Evolutionary conservation across 768 basidiomycete species (phyloP).

Genomic region (Jaapia argillacea): DNA sequence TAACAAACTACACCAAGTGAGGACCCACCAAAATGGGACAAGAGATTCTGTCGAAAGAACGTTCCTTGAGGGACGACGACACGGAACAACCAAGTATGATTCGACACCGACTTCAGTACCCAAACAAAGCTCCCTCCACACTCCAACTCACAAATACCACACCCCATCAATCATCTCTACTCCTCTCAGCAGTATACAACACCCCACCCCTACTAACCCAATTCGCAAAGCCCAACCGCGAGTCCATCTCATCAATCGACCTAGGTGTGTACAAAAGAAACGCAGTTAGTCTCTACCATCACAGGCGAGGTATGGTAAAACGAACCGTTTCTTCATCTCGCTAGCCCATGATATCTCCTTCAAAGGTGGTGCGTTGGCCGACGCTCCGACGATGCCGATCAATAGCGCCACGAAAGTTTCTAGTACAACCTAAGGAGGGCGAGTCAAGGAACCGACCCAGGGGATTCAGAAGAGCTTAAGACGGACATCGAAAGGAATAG

Average conservation of each 20-base stretch:
- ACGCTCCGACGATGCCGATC: conserved; percentile 65
- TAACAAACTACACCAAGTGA: too few relatives aligned
- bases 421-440: conserved; percentile 41
- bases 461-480: background rate
- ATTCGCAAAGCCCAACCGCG: background rate
- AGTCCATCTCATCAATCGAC: background rate
- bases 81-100: too few relatives aligned
- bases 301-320: conserved; percentile 1
- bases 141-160: too few relatives aligned
- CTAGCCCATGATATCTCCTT: conserved; percentile 86
- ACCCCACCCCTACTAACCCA: background rate
- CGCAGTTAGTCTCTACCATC: background rate
- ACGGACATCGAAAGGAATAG: conserved; percentile 54
- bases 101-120: too few relatives aligned
- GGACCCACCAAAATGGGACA: too few relatives aligned
- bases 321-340: conserved; percentile 78
- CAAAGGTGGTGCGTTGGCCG: conserved; percentile 54
- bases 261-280: background rate
- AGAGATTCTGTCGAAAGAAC: too few relatives aligned
- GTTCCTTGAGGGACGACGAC: too few relatives aligned
- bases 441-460: background rate
- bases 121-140: too few relatives aligned
- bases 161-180: too few relatives aligned
- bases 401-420: conserved; percentile 56
- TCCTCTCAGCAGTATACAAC: too few relatives aligned